Evolutionary conservation across 2,329 filamentous ascomycete species (phyloP).

Genomic region (Neofusicoccum sp.): DNA sequence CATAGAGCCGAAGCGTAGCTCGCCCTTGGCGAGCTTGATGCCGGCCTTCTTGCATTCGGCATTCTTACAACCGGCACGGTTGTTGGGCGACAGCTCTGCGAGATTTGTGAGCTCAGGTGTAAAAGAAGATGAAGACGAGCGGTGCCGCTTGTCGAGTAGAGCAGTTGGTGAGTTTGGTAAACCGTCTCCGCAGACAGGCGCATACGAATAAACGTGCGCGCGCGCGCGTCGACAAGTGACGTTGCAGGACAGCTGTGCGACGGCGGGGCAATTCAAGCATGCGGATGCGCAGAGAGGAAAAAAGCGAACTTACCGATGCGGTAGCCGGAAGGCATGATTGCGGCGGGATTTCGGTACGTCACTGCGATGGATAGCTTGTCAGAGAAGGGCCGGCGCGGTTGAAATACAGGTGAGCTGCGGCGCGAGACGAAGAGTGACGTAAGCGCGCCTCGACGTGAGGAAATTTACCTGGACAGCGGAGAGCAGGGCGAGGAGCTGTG

Average conservation of each 20-base stretch:
- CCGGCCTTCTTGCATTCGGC: conserved; percentile 69
- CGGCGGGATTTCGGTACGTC: neutral
- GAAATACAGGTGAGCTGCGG: neutral
- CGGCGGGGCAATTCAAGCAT: neutral
- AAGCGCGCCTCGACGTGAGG: neutral
- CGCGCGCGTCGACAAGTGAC: neutral
- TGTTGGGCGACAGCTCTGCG: conserved; percentile 70
- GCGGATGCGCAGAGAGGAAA: neutral
- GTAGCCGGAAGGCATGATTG: conserved; percentile 22
- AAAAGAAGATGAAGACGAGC: neutral
- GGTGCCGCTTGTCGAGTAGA: conserved; percentile 1
- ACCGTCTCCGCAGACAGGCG: neutral
- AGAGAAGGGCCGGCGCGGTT: neutral
- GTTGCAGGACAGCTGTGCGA: neutral
- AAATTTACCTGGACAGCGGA: neutral
- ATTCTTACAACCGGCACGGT: conserved; percentile 74
- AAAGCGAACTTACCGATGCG: conserved; percentile 15
- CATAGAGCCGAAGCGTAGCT: conserved; percentile 75
- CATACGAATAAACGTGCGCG: neutral
- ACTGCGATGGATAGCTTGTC: neutral
- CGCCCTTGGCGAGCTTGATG: conserved; percentile 76
- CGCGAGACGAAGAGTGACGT: neutral
- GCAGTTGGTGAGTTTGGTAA: neutral
- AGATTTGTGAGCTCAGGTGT: neutral
- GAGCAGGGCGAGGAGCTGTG: neutral